Conservation (phyloP, 768 basidiomycete genomes). For the Tricholoma matsutake region DNA sequence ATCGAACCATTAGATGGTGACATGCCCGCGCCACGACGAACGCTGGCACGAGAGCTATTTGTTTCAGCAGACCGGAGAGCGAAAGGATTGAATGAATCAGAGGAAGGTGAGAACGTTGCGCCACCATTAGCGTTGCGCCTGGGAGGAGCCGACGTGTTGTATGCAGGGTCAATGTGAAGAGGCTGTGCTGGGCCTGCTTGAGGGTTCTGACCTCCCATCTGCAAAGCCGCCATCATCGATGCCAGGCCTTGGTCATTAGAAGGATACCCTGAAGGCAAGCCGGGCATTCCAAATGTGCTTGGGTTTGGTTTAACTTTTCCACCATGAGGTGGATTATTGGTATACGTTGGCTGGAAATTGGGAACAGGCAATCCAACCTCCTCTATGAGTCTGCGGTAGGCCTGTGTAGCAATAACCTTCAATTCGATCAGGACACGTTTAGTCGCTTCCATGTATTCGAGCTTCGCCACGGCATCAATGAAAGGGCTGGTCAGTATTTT, state of each 20-base stretch:
- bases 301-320: conserved; percentile 61
- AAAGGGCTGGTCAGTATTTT: conserved; percentile 89
- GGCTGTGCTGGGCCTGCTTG: conserved; percentile 70
- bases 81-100: conserved; percentile 52
- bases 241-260: conserved; percentile 82
- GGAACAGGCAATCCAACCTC: conserved; percentile 92
- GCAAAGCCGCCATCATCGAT: conserved; percentile 90
- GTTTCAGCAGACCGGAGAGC: conserved; percentile 44
- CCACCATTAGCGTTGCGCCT: conserved; percentile 36
- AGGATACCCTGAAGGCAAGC: conserved; percentile 75
- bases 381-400: conserved; percentile 90
- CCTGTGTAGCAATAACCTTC: conserved; percentile 92
- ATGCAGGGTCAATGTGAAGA: conserved; percentile 67
- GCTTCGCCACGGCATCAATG: conserved; percentile 69
- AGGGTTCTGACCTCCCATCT: conserved; percentile 87
- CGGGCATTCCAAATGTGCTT: conserved; percentile 63
- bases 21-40: conserved; percentile 46
- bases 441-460: conserved; percentile 76
- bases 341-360: conserved; percentile 80
- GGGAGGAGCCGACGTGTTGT: conserved; percentile 38
- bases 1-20: conserved; percentile 47
- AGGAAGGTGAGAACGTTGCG: conserved; percentile 36
- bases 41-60: conserved; percentile 43
- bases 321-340: conserved; percentile 56
- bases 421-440: conserved; percentile 88